Evolutionary conservation across 2,329 filamentous ascomycete genomes (phyloP), one percentile per base, ranked within the genome.

Genomic region (Phyllachora maydis): DNA sequence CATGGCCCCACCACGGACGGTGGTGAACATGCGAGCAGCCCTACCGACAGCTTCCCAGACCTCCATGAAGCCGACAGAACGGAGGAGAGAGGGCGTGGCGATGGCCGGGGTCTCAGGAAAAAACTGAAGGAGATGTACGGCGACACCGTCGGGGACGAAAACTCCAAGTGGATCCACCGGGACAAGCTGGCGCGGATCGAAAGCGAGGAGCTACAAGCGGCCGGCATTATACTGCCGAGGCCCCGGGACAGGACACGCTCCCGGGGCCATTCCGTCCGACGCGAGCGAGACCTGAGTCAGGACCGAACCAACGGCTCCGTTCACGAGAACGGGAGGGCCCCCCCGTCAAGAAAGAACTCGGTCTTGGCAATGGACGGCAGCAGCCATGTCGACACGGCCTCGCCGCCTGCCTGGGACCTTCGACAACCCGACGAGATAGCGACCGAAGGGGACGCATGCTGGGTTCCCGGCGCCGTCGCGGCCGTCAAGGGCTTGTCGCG

Each of bases 161-260:
- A 66, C 30, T 75, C 69, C 16, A 73, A 78, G 44, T 88, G 78
- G 78, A 85, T 88, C 36, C 78, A 88, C 40, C 58, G 78, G 27
- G 78, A 88, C 47, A 85, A 85, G 48, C 50, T 88, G 30, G 77
- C 75, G 26, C 66, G 65, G 40, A 88, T 85, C 35, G 78, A 88
- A 47, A 85, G 56, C 35, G 62, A 71, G 38, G 78, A 88, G 47
- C 58, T 88, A 31, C 73, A 81, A 42, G 76, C 75, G 28, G 76
- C 76, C 5, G 78, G 77, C 15, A 69, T 83, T 35, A 54, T 63
- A 23, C 40, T 73, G 29, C 56, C 68, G 31, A 49, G 55, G 36
- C 39, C 59, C 16, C 50, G 65, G 32, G 50, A 64, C 24, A 49
- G 59, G 24, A 65, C 47, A 52, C 55, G 44, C 30, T 55, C 51